Conservation (phyloP, 139 green algal genomes). For the Auxenochlorella pyrenoidosa region DNA sequence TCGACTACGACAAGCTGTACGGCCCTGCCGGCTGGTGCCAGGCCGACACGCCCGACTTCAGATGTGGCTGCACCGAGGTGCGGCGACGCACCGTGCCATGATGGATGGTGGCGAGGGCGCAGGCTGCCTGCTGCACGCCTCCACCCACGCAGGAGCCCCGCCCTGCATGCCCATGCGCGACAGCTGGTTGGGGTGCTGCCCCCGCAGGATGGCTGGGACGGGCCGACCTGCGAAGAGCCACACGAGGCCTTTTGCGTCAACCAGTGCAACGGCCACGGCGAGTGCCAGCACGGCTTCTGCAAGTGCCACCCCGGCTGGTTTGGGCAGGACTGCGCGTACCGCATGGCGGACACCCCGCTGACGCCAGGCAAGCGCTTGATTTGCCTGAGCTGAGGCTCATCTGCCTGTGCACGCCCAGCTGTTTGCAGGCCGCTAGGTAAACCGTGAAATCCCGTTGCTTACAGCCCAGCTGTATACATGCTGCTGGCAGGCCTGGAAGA, state of each 20-base stretch:
- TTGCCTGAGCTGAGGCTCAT: background rate
- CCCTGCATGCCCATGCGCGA: too few species aligned
- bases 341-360: background rate
- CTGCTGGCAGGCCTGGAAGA: conserved; percentile 34
- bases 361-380: background rate
- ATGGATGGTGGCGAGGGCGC: too few species aligned
- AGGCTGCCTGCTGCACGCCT: too few species aligned
- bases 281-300: conserved; percentile 68
- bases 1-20: conserved; percentile 47
- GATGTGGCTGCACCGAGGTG: background rate
- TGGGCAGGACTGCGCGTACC: conserved; percentile 65
- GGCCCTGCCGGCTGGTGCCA: conserved; percentile 64
- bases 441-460: background rate
- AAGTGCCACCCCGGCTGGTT: conserved; percentile 65
- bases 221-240: conserved; percentile 50
- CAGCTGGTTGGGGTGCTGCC: too few species aligned
- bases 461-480: too few species aligned
- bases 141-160: too few species aligned
- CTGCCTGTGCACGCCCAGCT: background rate
- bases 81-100: background rate
- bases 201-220: conserved; percentile 48
- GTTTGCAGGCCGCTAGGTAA: too few species aligned
- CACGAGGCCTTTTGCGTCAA: conserved; percentile 65
- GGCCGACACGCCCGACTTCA: background rate
- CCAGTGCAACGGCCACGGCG: conserved; percentile 61